Evolutionary conservation across 257 asterid species (phyloP), one percentile per base, ranked within the genome.

Genomic region (Solanum chaucha): DNA sequence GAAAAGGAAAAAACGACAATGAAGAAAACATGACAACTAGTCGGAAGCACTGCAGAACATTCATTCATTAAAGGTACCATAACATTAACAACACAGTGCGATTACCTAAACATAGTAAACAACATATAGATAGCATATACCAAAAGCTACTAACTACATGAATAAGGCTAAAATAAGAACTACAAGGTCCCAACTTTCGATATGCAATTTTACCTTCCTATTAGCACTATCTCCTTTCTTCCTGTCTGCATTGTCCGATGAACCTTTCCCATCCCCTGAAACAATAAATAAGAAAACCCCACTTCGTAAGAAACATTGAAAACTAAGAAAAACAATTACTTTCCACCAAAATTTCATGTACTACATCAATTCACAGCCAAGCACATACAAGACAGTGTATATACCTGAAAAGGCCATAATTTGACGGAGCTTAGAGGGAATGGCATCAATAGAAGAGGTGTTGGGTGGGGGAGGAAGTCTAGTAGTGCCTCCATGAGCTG

Each of bases 381-480:
- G 5, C 14, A 36, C 10, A 36, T 36, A 36, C 19, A 22, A 36
- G 6, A 24, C n/a, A 41, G 20, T n/a, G 38, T 44, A 59, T 3
- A 38, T 71, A 93, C 97, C 96, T 67, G 94, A 48, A 14, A 95
- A 82, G 71, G 95, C 91, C 94, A 95, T 91, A 90, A 97, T 38
- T 87, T 90, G 89, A 78, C 96, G 97, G 80, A 95, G 98, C 86
- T 97, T 95, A 17, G 98, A 90, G 8, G 99, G 98, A 64, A 96
- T 77, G 24, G 92, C 94, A 67, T 96, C 98, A 28, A 94, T 30
- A 89, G 95, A 89, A 87, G 98, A 91, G 64, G 91, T 81, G 10
- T 84, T 88, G 5, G 98, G 99, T 24, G 99, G 98, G 1, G 98
- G 98, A n/a, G 99, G 98, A 22, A 94, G 98, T 32, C 98, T 91